Base-by-base conservation (phyloP, 805 yeast species). In the Barnettozyma populi region DNA sequence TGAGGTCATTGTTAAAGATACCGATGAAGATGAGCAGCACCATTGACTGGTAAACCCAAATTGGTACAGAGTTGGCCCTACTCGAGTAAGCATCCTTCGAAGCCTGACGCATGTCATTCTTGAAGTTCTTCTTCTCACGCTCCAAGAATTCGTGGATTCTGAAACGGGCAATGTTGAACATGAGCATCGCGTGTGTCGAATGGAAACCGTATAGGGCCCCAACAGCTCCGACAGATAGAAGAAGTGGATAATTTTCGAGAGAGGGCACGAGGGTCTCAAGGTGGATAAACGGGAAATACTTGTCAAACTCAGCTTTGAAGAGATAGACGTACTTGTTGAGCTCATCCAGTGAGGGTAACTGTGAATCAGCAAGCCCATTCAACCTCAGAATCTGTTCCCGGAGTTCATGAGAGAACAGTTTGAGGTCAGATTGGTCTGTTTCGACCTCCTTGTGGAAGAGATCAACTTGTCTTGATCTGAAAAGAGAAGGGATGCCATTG, bases 161-260 rank as follows among this genome's bases (percentile, higher is more conserved):
- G 47, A 70, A 77, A 59, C 86, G 77, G 16, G 87, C 75, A 49
- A 86, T 74, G 59, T 83, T 83, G 63, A 83, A 84, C 49, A 86
- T 65, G 9, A 85, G 70, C 56, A 84, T 73, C 0, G 96, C 86
- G 60, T 86, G 86, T 34, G 82, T 68, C 29, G 89, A 85, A 58
- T 86, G 90, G 66, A 85, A 88, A 0, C 88, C 80, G 59, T 86
- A 88, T 20, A 90, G 72, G 0, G 97, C 96, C 38, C 98, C 98
- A 49, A 90, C 79, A 14, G 96, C 84, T 1, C 94, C 85, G 78
- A 90, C 85, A 2, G 95, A 80, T 46, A 90, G 69, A 6, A 88
- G 62, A 41, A 90, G 71, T 2, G 96, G 90, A 45, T 76, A 71
- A 69, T 60, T 80, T 63, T 61, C 81, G 64, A 65, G 74, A 61